Base-by-base conservation (phyloP, 345 rosid species). In the Cardamine occulta region DNA sequence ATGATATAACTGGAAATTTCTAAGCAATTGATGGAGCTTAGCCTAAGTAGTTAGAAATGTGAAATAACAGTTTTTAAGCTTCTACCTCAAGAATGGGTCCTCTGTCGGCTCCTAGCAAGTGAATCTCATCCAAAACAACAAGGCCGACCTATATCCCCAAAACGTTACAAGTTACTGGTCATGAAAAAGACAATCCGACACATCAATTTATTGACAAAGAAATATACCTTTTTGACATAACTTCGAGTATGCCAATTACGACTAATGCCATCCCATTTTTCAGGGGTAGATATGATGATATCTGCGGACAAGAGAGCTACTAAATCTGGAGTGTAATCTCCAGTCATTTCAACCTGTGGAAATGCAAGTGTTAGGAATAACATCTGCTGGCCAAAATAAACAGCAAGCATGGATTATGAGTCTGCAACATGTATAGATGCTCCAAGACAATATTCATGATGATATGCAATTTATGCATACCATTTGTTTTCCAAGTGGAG, bases 221-320 rank as follows among this genome's bases (percentile, higher is more conserved):
- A 66, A 73, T 26, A 10, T 44, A 90, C 98, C 96, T 94, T 94
- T 61, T 87, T 91, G 29, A 94, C 98, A 81, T 94, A 94, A 87
- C 93, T 86, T 81, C 98, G 87, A 81, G 85, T 90, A 69, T 94
- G 95, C 98, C 98, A 94, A 73, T 94, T 94, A 68, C 98, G 98
- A 80, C 98, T 94, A 58, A 94, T 94, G 58, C 98, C 98, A 85
- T 94, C 98, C 98, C 98, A 94, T 82, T 94, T 94, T 78, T 94
- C 98, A 61, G 98, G 98, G 75, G 98, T 94, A 29, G 98, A 88
- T 83, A 94, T 87, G 59, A 94, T 94, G 74, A 94, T 86, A 83
- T 94, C 98, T 40, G 98, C 98, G n/a, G 98, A 94, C 80, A 94
- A 85, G 59, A 94, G 93, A 73, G 97, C 96, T 81, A 86, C 88